Evolutionary conservation across 768 basidiomycete species (phyloP), one percentile per base, ranked within the genome.

Genomic region (Phanerochaete sordida): DNA sequence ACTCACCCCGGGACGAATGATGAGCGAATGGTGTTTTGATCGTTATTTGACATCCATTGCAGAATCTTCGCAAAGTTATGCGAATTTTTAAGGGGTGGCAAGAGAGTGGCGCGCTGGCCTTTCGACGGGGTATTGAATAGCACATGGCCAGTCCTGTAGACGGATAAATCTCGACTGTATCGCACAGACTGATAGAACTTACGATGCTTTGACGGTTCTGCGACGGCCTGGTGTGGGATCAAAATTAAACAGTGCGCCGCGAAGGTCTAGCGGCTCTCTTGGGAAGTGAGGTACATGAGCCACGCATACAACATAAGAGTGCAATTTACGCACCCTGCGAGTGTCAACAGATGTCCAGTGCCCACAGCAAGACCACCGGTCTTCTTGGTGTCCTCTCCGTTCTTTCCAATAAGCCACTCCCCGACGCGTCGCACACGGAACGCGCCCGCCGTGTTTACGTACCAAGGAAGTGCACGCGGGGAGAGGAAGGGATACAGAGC

Each of bases 401-500:
- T 61, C 51, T 70, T 64, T 19, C 69, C 61, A 35, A 11, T 75
- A 73, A 87, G 76, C 84, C 84, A 89, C 65, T 87, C 81, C 13
- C 79, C 81, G 15, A 90, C 81, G 51, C 82, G 79, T 49, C 88
- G 81, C 48, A 88, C 68, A 51, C 90, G 79, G 67, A 87, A 88
- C 27, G 79, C 72, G 59, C 75, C 73, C 39, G 74, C 73, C 11
- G 75, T 62, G 23, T 72, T 73, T 64, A 78, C 73, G 39, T 74
- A 80, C 78, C 82, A 84, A 7, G 80, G 79, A 37, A 82, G 69
- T 11, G 79, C 67, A 16, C 76, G 80, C 12, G 81, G 74, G 1
- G 82, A 73, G 6, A 82, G 64, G 66, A 89, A 89, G 0, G 90
- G 90, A 69, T 85, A 92, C 39, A 89, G 63, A n/a, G 86, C 80